Conservation (phyloP, 2,329 filamentous ascomycete genomes). For the Claviceps maximensis region DNA sequence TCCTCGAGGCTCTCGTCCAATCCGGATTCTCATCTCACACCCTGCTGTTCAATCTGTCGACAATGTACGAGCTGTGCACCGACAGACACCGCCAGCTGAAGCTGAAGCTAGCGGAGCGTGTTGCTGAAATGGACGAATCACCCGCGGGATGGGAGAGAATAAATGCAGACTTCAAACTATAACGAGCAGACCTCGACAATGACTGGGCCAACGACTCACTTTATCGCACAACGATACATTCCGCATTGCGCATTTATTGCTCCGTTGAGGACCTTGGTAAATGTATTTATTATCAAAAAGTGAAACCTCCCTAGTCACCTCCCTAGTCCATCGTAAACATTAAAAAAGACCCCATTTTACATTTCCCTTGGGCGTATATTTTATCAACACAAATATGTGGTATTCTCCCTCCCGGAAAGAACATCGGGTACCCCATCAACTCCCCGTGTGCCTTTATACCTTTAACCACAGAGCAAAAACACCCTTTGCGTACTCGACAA, state of each 20-base stretch:
- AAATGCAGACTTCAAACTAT: conserved; percentile 67
- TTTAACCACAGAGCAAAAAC: conserved; percentile 66
- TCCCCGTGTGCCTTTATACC: conserved; percentile 35
- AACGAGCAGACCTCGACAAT: background rate
- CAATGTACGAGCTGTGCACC: conserved; percentile 82
- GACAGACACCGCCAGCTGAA: conserved; percentile 63
- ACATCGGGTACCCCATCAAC: too few species aligned
- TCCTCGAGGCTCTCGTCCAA: conserved; percentile 55
- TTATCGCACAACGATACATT: too few species aligned
- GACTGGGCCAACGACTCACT: too few species aligned
- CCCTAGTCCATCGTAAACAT: too few species aligned
- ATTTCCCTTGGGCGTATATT: too few species aligned
- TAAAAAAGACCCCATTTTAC: too few species aligned
- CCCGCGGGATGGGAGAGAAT: conserved; percentile 55
- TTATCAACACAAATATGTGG: background rate
- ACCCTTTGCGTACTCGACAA: conserved; percentile 89
- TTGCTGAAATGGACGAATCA: conserved; percentile 46
- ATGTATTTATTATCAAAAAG: too few species aligned
- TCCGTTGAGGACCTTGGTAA: too few species aligned
- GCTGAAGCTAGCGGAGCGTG: conserved; percentile 52
- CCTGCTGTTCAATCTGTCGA: conserved; percentile 77
- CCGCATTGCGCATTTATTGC: too few species aligned
- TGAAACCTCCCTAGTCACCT: too few species aligned
- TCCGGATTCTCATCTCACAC: conserved; percentile 58
- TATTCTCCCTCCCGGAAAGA: background rate